phyloP scores from a whole-genome alignment of 2,329 filamentous ascomycete species.

The Paraphaeosphaeria sporulosa region DNA sequence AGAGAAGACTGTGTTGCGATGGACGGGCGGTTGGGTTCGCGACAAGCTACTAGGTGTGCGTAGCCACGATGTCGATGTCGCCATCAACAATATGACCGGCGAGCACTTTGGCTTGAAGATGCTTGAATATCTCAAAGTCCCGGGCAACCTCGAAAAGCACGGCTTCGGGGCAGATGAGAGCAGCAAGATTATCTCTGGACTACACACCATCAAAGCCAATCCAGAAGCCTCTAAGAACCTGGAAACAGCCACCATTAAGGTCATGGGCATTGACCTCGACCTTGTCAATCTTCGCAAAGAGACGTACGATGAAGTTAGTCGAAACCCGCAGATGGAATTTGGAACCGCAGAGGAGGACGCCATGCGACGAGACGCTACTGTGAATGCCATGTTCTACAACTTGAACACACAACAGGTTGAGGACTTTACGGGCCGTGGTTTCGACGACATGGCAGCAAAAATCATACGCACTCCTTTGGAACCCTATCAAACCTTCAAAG shows the following conservation, averaged over 20 bases:
- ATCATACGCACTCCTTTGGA: conserved; percentile 86
- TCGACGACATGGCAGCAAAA: conserved; percentile 74
- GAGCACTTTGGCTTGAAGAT: conserved; percentile 75
- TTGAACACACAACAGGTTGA: conserved; percentile 80
- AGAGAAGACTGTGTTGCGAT: conserved; percentile 64
- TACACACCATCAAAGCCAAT: conserved; percentile 90
- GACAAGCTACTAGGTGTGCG: conserved; percentile 78
- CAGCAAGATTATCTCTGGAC: conserved; percentile 69
- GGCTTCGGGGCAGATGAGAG: conserved; percentile 54
- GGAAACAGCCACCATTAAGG: conserved; percentile 85
- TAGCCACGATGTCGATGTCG: conserved; percentile 84
- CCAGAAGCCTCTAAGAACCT: conserved; percentile 97
- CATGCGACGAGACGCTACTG: conserved; percentile 84
- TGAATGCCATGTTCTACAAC: conserved; percentile 97
- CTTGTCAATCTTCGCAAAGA: conserved; percentile 95
- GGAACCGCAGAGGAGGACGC: conserved; percentile 92
- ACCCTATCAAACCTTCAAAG: conserved; percentile 90
- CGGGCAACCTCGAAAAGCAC: conserved; percentile 69
- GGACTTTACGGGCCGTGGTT: conserved; percentile 79
- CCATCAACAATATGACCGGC: conserved; percentile 86
- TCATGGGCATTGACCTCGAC: conserved; percentile 89
- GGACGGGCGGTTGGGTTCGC: conserved; percentile 87
- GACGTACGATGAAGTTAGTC: conserved; percentile 85
- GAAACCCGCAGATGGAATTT: conserved; percentile 92
- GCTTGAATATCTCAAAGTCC: conserved; percentile 70